Base-by-base conservation (phyloP, 495 filamentous ascomycete genomes). In the Cairneyella variabilis region DNA sequence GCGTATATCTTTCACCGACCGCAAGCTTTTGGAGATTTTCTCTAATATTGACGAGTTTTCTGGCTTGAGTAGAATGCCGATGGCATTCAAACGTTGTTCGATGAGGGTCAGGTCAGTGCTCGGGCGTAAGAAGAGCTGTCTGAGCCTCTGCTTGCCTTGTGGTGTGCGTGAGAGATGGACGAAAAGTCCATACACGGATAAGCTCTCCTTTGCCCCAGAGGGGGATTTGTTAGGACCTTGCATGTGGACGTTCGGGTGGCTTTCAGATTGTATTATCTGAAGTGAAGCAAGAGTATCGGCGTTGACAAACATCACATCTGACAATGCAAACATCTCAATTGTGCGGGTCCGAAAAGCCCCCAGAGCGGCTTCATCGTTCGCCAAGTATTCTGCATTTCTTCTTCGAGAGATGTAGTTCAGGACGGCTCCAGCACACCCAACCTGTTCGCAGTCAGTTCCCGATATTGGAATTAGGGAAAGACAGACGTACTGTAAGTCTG, bases 121-220 rank as follows among this genome's bases (percentile, higher is more conserved):
- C 27, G 93, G 93, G 0, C 87, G 83, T 26, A 97, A 75, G 56
- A 98, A 95, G 58, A 89, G 87, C 60, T 90, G 86, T 18, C 88
- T 83, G 3, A 98, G 76, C 42, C 78, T 80, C 21, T 72, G 65
- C 60, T 84, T 89, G 2, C 95, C 93, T 59, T 96, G 89, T 5
- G 89, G 83, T 2, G 89, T 96, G 27, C 77, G 80, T 37, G 95
- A 87, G 53, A 92, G 73, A 34, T 85, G 76, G 38, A 85, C 80
- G 55, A 95, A 90, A 11, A 95, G 73, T 3, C 91, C 93, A 57
- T 87, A 95, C 1, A 98, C 69, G 2, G 91, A 96, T n/a, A 97
- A 77, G 7, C 83, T 86, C 66, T 97, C 90, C 65, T 96, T 97
- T 0, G 84, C 80, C 12, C 84, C 85, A 0, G 85, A 84, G 7